Base-by-base conservation (phyloP, 495 filamentous ascomycete genomes). In the Halenospora varia region DNA sequence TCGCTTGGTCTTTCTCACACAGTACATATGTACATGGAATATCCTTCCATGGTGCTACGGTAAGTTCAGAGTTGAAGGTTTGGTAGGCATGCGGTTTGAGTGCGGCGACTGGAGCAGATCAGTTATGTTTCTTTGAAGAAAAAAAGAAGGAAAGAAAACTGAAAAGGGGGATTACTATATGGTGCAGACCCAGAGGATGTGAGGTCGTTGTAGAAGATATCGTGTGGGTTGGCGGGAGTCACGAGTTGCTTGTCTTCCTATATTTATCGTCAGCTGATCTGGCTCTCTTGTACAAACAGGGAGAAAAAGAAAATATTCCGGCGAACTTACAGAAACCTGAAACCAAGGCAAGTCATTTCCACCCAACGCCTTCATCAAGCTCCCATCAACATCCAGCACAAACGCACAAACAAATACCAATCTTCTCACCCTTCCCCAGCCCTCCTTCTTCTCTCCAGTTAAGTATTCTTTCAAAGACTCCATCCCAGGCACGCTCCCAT, bases 401-500 rank as follows among this genome's bases (percentile, higher is more conserved):
- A 61, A 61, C 2, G 57, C 25, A 22, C 20, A 23, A 17, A 17
- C 25, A 25, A 53, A 64, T 9, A 64, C 49, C 42, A 60, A 19
- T 51, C 62, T 46, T 25, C 17, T 35, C 10, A 64, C 29, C 20
- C 40, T 45, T 2, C 62, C 62, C 18, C 35, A 44, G 2, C 53
- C 48, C 10, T 49, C 48, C 26, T 61, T 57, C 35, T 46, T n/a
- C 11, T n/a, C 53, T 29, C 46, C 54, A 17, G 13, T 49, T 24
- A 61, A 2, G 20, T 57, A 61, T 3, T 54, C 20, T 2, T 3
- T 19, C 25, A 69, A 63, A 10, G 66, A 71, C 49, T 76, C 71
- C 10, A 68, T 68, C 61, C 71, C 73, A 6, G 68, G 53, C 29
- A 74, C 51, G 0, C 71, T 70, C 2, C 74, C 71, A 54, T 73